These are phyloP conservation scores for Talaromyces adpressus DNA, from an alignment of 495 filamentous ascomycete species.

Conservation along the genomic window DNA sequence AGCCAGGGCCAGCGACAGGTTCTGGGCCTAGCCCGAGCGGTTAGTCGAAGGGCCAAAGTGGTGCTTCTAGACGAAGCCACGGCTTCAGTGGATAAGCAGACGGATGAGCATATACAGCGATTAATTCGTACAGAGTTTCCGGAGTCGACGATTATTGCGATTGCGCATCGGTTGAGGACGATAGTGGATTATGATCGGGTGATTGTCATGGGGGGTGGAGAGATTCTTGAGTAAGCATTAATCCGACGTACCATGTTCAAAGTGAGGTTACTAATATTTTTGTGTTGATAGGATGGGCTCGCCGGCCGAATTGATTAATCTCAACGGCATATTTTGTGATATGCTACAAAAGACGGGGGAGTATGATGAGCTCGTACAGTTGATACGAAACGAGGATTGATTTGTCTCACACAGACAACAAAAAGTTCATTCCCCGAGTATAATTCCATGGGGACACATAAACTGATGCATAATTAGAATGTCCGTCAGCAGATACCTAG, in stretches of 20 bases:
- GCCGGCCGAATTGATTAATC: slow-evolving; percentile 34
- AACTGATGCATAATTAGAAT: neutral
- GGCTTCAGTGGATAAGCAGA: slow-evolving; percentile 86
- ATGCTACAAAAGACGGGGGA: slow-evolving; percentile 46
- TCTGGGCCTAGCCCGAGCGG: slow-evolving; percentile 61
- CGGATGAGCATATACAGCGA: slow-evolving; percentile 89
- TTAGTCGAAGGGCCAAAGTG: slow-evolving; percentile 90
- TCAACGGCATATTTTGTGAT: slow-evolving; percentile 38
- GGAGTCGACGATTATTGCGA: slow-evolving; percentile 90
- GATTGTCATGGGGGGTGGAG: slow-evolving; percentile 79
- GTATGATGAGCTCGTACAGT: slow-evolving; percentile 33
- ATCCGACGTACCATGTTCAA: neutral
- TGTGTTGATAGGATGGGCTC: slow-evolving; percentile 27
- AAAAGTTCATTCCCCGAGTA: neutral
- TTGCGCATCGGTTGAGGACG: slow-evolving; percentile 89
- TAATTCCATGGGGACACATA: neutral
- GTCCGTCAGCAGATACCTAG: neutral
- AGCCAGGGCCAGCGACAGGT: slow-evolving; percentile 57
- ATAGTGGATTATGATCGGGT: slow-evolving; percentile 94
- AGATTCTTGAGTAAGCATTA: slow-evolving; percentile 74
- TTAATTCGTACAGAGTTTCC: slow-evolving; percentile 80
- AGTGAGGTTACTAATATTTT: neutral
- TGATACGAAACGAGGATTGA: neutral
- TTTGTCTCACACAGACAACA: neutral
- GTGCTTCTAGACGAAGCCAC: slow-evolving; percentile 93